Conservation (phyloP, 805 yeast species). For the Millerozyma acaciae region DNA sequence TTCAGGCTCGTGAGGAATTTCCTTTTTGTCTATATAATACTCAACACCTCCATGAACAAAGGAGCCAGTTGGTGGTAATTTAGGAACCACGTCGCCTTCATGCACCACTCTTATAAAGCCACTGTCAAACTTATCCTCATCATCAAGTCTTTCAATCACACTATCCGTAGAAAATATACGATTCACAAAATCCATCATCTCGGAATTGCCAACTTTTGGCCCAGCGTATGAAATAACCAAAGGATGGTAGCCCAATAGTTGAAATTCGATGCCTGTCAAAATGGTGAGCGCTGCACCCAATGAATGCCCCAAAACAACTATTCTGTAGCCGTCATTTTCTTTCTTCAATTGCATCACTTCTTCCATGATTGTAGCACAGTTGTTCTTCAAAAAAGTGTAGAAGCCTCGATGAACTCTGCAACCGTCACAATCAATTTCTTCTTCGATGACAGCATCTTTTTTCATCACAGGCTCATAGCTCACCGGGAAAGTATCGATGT, state of each 20-base stretch:
- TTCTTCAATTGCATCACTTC: constrained; percentile 29
- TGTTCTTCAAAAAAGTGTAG: constrained; percentile 40
- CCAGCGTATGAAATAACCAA: constrained; percentile 57
- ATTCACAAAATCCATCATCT: constrained; percentile 52
- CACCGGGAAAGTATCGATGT: constrained; percentile 47
- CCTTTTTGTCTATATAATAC: constrained; percentile 38
- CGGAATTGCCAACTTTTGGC: constrained; percentile 59
- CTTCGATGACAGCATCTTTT: not conserved
- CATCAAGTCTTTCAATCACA: constrained; percentile 17
- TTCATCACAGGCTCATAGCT: constrained; percentile 41
- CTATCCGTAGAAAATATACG: constrained; percentile 37
- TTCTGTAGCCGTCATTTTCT: constrained; percentile 43
- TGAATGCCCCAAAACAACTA: constrained; percentile 69
- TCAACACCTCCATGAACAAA: constrained; percentile 50
- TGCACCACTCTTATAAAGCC: constrained; percentile 58
- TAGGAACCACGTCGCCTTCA: constrained; percentile 55
- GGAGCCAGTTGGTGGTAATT: constrained; percentile 50
- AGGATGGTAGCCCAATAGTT: constrained; percentile 51
- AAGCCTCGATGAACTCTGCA: constrained; percentile 69
- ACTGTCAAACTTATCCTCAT: constrained; percentile 19
- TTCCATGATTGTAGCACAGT: constrained; percentile 35
- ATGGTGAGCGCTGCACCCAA: constrained; percentile 70
- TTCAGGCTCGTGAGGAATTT: constrained; percentile 33
- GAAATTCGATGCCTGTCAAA: constrained; percentile 59
- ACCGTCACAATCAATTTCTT: constrained; percentile 35